Conservation (phyloP, 1,284 basidiomycete species). For the Sphaerobolus stellatus region DNA sequence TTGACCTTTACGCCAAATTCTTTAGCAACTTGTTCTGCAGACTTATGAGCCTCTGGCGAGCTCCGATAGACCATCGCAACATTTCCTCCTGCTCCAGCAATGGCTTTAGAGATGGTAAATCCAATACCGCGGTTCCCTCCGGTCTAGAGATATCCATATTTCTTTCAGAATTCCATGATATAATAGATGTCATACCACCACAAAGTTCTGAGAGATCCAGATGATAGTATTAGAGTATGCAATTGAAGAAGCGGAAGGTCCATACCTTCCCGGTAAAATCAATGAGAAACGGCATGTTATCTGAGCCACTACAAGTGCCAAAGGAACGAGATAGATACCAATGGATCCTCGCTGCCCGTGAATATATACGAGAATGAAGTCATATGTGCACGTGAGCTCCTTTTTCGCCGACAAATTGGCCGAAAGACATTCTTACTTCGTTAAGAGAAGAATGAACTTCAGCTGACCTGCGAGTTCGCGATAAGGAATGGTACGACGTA, state of each 20-base stretch:
- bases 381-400: no score
- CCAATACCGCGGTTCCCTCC: slow-evolving; percentile 12
- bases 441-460: no score
- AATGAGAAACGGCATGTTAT: slow-evolving; percentile 8
- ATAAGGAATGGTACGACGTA: no score
- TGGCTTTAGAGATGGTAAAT: slow-evolving; percentile 8
- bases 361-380: no score
- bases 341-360: no score
- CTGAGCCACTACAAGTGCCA: no score
- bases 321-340: no score
- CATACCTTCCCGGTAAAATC: slow-evolving; percentile 6
- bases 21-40: slow-evolving; percentile 6
- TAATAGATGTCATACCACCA: not conserved
- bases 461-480: no score
- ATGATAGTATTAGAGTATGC: not conserved
- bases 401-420: no score
- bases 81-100: slow-evolving; percentile 10
- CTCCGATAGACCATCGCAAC: slow-evolving; percentile 10
- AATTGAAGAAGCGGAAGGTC: not conserved
- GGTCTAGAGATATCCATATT: not conserved
- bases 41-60: slow-evolving; percentile 1
- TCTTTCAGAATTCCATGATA: not conserved
- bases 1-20: slow-evolving; percentile 8
- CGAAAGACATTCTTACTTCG: no score
- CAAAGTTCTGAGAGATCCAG: slow-evolving; percentile 2